Evolutionary conservation across 805 yeast genomes (phyloP).

Genomic region (Vanderwaltozyma polyspora): DNA sequence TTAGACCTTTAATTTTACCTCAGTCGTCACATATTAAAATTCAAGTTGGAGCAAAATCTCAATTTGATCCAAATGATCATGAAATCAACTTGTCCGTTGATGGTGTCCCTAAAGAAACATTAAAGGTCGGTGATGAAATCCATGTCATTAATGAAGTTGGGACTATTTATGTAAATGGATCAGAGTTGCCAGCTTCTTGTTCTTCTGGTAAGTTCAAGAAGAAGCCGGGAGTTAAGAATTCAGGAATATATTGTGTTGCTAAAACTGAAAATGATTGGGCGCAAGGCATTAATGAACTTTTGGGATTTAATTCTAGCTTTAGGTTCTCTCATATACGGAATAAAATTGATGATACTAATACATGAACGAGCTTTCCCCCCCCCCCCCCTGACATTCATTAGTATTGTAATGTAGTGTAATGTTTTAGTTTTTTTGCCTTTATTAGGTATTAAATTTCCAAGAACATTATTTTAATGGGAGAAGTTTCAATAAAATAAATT

Average conservation of each 20-base stretch:
- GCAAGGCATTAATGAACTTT: conserved; percentile 69
- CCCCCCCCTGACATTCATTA: too few species aligned
- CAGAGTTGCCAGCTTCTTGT: conserved; percentile 32
- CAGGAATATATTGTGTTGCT: conserved; percentile 84
- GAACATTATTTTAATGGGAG: too few species aligned
- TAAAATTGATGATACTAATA: background rate
- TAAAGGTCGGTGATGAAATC: conserved; percentile 69
- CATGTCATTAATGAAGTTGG: conserved; percentile 60
- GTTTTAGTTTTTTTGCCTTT: too few species aligned
- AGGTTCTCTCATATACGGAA: conserved; percentile 31
- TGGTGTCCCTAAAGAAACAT: conserved; percentile 63
- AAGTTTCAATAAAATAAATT: too few species aligned
- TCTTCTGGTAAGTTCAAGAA: conserved; percentile 10
- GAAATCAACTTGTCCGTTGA: conserved; percentile 53
- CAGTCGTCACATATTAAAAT: conserved; percentile 62
- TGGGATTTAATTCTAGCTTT: conserved; percentile 83
- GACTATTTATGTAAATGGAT: conserved; percentile 43
- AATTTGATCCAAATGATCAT: conserved; percentile 15
- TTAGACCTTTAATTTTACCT: conserved; percentile 79
- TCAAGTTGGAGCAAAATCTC: conserved; percentile 40
- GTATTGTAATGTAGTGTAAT: too few species aligned
- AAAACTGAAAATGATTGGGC: conserved; percentile 85
- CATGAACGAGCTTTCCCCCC: too few species aligned
- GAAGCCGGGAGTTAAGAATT: conserved; percentile 17
- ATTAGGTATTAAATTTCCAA: too few species aligned